Percentiles rank a stretch among this genome's conserved stretches.
Evolutionary conservation across 225 moss, liverwort and hornwort genomes (phyloP).

Genomic region (Lunularia cruciata): DNA sequence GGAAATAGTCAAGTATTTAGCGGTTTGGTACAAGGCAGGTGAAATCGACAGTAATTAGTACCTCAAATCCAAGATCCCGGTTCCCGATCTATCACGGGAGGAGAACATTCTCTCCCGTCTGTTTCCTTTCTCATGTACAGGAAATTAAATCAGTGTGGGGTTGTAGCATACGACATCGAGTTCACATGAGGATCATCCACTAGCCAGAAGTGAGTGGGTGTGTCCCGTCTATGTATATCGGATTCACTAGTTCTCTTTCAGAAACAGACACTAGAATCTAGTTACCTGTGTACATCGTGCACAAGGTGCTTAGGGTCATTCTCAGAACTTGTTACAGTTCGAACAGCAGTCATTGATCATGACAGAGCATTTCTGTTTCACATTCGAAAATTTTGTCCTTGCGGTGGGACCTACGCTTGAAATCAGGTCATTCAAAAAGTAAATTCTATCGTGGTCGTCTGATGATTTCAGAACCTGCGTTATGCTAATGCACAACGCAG

Average conservation of each 20-base stretch:
- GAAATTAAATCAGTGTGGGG: background rate
- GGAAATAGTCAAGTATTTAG: slow-evolving; percentile 44
- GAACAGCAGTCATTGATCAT: background rate
- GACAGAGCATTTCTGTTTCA: background rate
- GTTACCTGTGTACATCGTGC: too few relatives aligned
- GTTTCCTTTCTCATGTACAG: background rate
- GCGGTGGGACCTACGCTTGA: background rate
- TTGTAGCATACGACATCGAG: slow-evolving; percentile 2
- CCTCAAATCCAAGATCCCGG: background rate
- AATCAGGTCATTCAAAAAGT: background rate
- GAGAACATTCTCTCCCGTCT: background rate
- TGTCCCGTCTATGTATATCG: background rate
- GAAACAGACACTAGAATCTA: too few relatives aligned
- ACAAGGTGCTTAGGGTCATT: background rate
- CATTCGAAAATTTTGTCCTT: background rate
- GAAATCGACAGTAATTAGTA: background rate
- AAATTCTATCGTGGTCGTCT: background rate
- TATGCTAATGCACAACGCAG: too few relatives aligned
- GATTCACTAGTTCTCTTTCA: too few relatives aligned
- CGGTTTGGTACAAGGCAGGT: slow-evolving; percentile 40
- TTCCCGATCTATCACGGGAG: background rate
- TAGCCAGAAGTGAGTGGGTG: background rate
- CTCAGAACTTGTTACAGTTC: background rate
- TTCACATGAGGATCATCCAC: background rate
- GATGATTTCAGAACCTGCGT: background rate